phyloP scores from a whole-genome alignment of 139 green algal genomes.

The Nannochloris sp. region DNA sequence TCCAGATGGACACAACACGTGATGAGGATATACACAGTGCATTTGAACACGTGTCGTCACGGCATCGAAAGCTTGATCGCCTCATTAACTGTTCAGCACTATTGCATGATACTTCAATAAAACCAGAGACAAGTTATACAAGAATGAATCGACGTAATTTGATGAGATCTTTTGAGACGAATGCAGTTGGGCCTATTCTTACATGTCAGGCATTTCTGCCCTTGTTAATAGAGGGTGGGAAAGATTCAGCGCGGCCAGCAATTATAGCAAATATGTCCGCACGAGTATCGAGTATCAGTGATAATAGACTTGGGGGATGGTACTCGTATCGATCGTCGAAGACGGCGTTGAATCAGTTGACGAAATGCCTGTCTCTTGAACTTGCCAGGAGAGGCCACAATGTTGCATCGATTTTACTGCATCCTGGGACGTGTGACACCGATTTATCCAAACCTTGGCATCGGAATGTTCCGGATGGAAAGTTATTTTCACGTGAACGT shows the following conservation, averaged over 20 bases:
- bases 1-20: conserved; percentile 49
- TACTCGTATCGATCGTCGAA: conserved; percentile 71
- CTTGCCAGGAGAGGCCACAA: conserved; percentile 40
- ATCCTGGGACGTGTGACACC: conserved; percentile 75
- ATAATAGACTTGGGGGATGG: conserved; percentile 75
- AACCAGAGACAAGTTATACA: conserved; percentile 59
- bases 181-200: conserved; percentile 69
- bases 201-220: conserved; percentile 47
- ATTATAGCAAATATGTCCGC: conserved; percentile 69
- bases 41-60: background rate
- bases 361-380: conserved; percentile 58
- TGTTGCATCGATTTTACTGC: conserved; percentile 58
- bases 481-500: conserved; percentile 60
- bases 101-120: conserved; percentile 50
- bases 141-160: conserved; percentile 40
- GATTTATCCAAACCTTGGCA: conserved; percentile 67
- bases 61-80: conserved; percentile 26
- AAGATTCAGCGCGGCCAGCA: conserved; percentile 17
- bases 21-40: conserved; percentile 39
- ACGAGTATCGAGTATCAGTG: conserved; percentile 60
- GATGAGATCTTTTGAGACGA: conserved; percentile 42
- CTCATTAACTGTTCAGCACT: conserved; percentile 65
- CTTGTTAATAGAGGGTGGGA: conserved; percentile 28
- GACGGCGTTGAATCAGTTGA: conserved; percentile 76
- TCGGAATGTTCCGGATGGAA: conserved; percentile 58